phyloP scores from a whole-genome alignment of 2,329 filamentous ascomycete genomes.

The Zasmidium citrigriseum region DNA sequence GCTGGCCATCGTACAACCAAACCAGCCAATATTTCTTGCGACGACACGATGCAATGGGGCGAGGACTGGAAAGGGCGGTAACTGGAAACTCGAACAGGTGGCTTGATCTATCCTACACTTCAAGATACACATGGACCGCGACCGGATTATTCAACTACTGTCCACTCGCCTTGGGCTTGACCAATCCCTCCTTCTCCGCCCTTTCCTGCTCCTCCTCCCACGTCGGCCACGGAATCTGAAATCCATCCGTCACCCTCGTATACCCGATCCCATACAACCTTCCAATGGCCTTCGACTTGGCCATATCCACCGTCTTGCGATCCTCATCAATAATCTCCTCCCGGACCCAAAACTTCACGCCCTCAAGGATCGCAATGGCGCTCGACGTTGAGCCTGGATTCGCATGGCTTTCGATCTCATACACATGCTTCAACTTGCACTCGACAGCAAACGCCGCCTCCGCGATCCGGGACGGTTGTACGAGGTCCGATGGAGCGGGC shows the following conservation, averaged over 20 bases:
- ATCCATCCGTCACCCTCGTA: conserved; percentile 64
- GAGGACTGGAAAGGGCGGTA: too few species aligned
- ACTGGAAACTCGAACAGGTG: too few species aligned
- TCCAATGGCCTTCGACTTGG: conserved; percentile 67
- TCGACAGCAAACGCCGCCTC: conserved; percentile 81
- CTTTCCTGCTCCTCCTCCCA: conserved; percentile 47
- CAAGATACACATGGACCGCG: too few species aligned
- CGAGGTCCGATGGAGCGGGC: conserved; percentile 62
- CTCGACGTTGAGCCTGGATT: conserved; percentile 68
- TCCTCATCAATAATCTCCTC: conserved; percentile 82
- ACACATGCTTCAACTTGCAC: conserved; percentile 30
- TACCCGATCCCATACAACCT: conserved; percentile 84
- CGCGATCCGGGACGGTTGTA: conserved; percentile 68
- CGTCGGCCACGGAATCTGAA: conserved; percentile 66
- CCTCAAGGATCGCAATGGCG: conserved; percentile 64
- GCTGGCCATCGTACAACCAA: too few species aligned
- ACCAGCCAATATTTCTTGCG: too few species aligned
- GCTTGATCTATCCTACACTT: too few species aligned
- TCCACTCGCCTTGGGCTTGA: conserved; percentile 44
- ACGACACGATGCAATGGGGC: too few species aligned
- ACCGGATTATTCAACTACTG: too few species aligned
- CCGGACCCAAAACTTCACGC: conserved; percentile 79
- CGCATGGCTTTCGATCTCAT: conserved; percentile 71
- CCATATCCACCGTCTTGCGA: conserved; percentile 68
- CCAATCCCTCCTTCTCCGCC: conserved; percentile 53